These are phyloP conservation scores for Claviceps africana DNA, from an alignment of 2,329 filamentous ascomycete species.

Conservation along the genomic window DNA sequence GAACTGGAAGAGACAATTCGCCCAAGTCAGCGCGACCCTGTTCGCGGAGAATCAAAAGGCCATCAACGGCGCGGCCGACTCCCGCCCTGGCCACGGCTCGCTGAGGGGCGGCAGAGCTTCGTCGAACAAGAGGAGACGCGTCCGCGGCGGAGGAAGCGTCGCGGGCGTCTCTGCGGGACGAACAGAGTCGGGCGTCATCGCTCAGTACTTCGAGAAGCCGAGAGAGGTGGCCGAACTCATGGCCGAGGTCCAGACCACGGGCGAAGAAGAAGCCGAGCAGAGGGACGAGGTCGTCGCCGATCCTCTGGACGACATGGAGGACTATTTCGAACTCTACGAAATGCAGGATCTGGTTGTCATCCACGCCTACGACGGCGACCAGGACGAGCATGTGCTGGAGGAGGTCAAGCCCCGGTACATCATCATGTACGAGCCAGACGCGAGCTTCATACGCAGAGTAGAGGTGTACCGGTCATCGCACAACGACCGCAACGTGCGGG, in stretches of 20 bases:
- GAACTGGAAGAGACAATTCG: slow-evolving; percentile 80
- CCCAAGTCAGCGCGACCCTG: slow-evolving; percentile 64
- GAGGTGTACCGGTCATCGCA: slow-evolving; percentile 96
- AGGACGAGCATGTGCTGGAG: slow-evolving; percentile 92
- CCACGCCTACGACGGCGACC: slow-evolving; percentile 88
- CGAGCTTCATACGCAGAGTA: slow-evolving; percentile 83
- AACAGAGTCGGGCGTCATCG: slow-evolving; percentile 58
- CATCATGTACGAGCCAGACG: slow-evolving; percentile 96
- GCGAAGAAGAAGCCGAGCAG: slow-evolving; percentile 55
- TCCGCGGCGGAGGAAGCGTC: slow-evolving; percentile 61
- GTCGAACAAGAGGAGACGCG: slow-evolving; percentile 70
- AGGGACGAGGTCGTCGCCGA: slow-evolving; percentile 65
- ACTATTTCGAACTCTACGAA: slow-evolving; percentile 81
- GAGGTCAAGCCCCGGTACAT: slow-evolving; percentile 88
- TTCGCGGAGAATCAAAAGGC: slow-evolving; percentile 71
- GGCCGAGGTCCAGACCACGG: slow-evolving; percentile 67
- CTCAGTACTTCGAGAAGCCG: slow-evolving; percentile 69
- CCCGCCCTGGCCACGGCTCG: slow-evolving; percentile 29
- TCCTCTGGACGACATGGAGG: slow-evolving; percentile 79
- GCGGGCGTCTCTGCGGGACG: slow-evolving; percentile 42
- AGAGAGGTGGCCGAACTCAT: slow-evolving; percentile 70
- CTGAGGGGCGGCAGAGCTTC: slow-evolving; percentile 49
- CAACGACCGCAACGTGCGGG: slow-evolving; percentile 71
- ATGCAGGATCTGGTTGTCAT: slow-evolving; percentile 80
- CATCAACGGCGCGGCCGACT: slow-evolving; percentile 51